Evolutionary conservation across 2,329 filamentous ascomycete species (phyloP), one percentile per base, ranked within the genome.

Genomic region (Aspergillus alliaceus): DNA sequence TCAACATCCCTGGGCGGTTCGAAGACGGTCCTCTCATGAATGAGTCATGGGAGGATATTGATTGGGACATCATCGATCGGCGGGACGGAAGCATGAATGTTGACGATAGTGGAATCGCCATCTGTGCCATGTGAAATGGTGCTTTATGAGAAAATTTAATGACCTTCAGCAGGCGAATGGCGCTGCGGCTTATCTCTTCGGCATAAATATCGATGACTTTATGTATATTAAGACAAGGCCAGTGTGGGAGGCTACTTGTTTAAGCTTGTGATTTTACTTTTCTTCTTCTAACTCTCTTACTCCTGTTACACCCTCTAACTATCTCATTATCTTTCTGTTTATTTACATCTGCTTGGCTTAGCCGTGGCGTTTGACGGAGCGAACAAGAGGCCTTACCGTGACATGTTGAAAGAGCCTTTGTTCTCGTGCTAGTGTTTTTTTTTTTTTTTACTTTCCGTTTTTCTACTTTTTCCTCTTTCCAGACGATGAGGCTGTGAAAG

Each of bases 41-140:
- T 37, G 66, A 71, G 6, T 59, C 67, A 6, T 70, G 69, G 57
- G 62, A 67, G 37, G 68, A 70, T 32, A 65, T 77, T 31, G 72
- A 78, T 53, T 79, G 76, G 74, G 74, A 77, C n/a, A 64, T 64
- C 12, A 57, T 74, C 35, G 69, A 73, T n/a, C 64, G 63, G 11
- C 69, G 69, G 22, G 68, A 70, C 29, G 63, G 64, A 24, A 64
- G 68, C 18, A 57, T 65, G 44, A 63, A 58, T 40, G 56, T 64
- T 39, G 66, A 70, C 47, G 67, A 67, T 50, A 60, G 57, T 47
- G 64, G 59, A 8, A 66, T 71, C 37, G 58, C 65, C 20, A 68
- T 74, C 44, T 64, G 62, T 47, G 63, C 68, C 37, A 63, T 68
- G 56, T 73, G 60, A 66, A 64, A 29, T 40, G 51, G 42, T 31